phyloP scores from a whole-genome alignment of 306 rosid genomes.

The Trifolium dubium region DNA sequence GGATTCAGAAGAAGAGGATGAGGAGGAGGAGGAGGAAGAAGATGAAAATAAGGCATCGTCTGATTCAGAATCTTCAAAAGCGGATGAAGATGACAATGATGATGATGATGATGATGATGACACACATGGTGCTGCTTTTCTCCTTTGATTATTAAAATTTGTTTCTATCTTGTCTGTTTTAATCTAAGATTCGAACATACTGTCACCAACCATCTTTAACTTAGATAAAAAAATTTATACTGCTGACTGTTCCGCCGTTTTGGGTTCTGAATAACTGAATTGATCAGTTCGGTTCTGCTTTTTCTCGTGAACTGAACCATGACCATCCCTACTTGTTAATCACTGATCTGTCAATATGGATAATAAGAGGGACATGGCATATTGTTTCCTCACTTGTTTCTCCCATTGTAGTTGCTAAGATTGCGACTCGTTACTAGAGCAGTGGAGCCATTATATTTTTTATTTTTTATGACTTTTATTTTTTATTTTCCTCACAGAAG shows the following conservation, averaged over 20 bases:
- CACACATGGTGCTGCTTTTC: constrained; percentile 52
- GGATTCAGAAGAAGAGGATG: constrained; percentile 57
- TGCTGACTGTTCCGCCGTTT: background rate
- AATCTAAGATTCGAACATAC: background rate
- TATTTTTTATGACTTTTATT: constrained; percentile 42
- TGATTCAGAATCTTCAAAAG: constrained; percentile 55
- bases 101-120: constrained; percentile 45
- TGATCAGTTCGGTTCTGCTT: background rate
- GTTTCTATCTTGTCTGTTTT: constrained; percentile 14
- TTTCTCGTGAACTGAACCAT: background rate
- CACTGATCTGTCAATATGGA: constrained; percentile 32
- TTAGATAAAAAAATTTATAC: too few species aligned
- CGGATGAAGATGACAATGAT: constrained; percentile 47
- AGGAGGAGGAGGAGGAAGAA: constrained; percentile 51
- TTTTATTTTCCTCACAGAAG: constrained; percentile 40
- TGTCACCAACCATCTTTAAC: background rate
- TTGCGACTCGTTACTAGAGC: background rate
- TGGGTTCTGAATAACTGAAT: background rate
- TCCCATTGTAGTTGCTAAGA: constrained; percentile 10
- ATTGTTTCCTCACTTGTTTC: constrained; percentile 6
- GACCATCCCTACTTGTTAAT: constrained; percentile 1
- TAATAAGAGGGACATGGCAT: constrained; percentile 2
- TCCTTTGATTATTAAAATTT: constrained; percentile 24
- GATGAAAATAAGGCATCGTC: constrained; percentile 48
- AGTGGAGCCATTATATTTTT: constrained; percentile 2